A percentile compares a stretch with the other conserved stretches of the same genome.
phyloP scores from a whole-genome alignment of 2,329 filamentous ascomycete species.

The Rugonectria rugulosa region DNA sequence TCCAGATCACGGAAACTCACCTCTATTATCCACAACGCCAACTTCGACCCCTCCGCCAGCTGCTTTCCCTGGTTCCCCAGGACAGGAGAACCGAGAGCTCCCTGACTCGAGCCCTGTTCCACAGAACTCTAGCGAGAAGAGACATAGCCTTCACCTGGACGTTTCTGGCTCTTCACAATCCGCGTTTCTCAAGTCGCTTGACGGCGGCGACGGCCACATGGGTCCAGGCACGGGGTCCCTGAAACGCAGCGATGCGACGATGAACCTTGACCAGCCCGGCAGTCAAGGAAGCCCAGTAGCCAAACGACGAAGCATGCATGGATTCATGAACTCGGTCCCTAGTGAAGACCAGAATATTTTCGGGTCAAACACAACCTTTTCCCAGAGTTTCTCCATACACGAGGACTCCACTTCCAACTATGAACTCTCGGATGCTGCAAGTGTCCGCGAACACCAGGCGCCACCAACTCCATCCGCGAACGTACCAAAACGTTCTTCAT shows the following conservation, averaged over 20 bases:
- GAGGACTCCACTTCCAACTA: conserved; percentile 61
- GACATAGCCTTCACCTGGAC: conserved; percentile 66
- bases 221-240: conserved; percentile 73
- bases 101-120: conserved; percentile 45
- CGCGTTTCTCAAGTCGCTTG: conserved; percentile 59
- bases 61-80: conserved; percentile 44
- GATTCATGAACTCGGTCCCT: conserved; percentile 66
- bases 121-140: conserved; percentile 51
- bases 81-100: conserved; percentile 53
- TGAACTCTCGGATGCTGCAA: conserved; percentile 56
- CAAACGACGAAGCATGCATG: conserved; percentile 88
- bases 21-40: conserved; percentile 51
- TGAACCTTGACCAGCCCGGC: conserved; percentile 84
- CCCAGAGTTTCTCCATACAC: conserved; percentile 59
- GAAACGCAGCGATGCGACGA: conserved; percentile 89
- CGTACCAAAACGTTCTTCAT: conserved; percentile 75
- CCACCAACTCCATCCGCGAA: conserved; percentile 59
- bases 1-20: conserved; percentile 73
- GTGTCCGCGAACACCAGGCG: conserved; percentile 50
- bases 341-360: conserved; percentile 77
- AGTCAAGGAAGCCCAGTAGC: conserved; percentile 85
- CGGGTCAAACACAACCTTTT: conserved; percentile 60
- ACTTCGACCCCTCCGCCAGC: conserved; percentile 37
- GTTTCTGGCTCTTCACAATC: conserved; percentile 61
- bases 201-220: conserved; percentile 47